A percentile compares a stretch with the other conserved stretches of the same genome.
Evolutionary conservation across 371 early-diverging fungal genomes (phyloP).

Genomic region (Conidiobolus coronatus): DNA sequence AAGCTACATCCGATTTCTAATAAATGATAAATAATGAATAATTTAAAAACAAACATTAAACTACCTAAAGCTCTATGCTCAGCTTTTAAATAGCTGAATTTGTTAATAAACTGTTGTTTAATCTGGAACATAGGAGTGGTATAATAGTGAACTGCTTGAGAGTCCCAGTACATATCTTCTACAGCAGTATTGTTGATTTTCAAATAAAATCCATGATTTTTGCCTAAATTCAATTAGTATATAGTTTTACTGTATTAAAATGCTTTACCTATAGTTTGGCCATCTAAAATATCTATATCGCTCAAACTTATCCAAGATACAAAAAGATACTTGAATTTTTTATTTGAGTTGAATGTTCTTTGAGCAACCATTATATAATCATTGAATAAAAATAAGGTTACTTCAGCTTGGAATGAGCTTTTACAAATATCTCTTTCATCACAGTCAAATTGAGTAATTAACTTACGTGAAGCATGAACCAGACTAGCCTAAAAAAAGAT

Average conservation of each 20-base stretch:
- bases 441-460: conserved; percentile 4
- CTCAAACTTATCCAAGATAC: conserved; percentile 3
- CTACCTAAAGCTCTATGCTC: too few relatives aligned
- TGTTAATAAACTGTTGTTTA: too few relatives aligned
- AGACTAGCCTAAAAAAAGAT: neutral
- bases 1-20: too few relatives aligned
- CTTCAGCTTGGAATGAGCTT: neutral
- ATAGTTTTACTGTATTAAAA: too few relatives aligned
- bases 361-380: conserved; percentile 2
- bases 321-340: neutral
- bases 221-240: too few relatives aligned
- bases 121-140: neutral
- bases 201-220: too few relatives aligned
- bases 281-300: conserved; percentile 2
- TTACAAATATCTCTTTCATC: conserved; percentile 1
- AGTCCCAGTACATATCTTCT: conserved; percentile 5
- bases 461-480: neutral
- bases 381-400: conserved; percentile 1
- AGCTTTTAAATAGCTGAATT: too few relatives aligned
- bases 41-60: too few relatives aligned
- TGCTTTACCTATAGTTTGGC: neutral
- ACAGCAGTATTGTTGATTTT: too few relatives aligned
- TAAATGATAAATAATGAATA: too few relatives aligned
- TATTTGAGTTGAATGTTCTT: neutral
- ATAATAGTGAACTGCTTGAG: conserved; percentile 3